Conservation (phyloP, 768 basidiomycete genomes). For the Lactarius sanguifluus region DNA sequence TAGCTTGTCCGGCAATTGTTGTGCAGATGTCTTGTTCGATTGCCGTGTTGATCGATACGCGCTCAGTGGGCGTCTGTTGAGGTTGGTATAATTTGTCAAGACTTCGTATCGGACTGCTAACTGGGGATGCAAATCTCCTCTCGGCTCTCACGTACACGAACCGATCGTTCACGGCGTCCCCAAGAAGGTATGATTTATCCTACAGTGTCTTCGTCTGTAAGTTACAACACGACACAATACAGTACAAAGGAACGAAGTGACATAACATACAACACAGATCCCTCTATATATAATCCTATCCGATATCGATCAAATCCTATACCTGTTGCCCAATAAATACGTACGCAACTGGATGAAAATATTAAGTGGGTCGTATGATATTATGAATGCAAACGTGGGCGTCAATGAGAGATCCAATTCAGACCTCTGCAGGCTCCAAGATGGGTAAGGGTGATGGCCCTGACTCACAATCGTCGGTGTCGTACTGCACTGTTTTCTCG, state of each 20-base stretch:
- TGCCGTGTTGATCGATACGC: not conserved
- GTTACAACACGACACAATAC: not conserved
- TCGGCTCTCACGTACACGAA: too few relatives aligned
- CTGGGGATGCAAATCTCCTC: not conserved
- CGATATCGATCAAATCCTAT: not conserved
- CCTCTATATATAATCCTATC: not conserved
- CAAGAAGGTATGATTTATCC: not conserved
- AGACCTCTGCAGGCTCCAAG: not conserved
- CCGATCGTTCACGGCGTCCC: not conserved
- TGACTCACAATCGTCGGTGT: not conserved
- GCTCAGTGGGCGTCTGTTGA: not conserved
- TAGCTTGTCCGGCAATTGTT: not conserved
- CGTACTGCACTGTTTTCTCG: conserved; percentile 28
- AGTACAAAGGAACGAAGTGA: not conserved
- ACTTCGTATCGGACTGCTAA: not conserved
- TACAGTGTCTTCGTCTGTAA: not conserved
- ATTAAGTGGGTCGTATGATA: not conserved
- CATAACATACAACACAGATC: not conserved
- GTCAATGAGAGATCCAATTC: not conserved
- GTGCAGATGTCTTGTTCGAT: not conserved
- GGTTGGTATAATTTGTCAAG: not conserved
- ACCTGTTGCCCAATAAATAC: not conserved
- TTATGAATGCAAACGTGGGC: not conserved
- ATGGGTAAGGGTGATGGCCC: conserved; percentile 9
- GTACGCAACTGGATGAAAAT: not conserved